Evolutionary conservation across 108 stramenopile genomes (phyloP).

Genomic region (Stephanodiscus triporus): DNA sequence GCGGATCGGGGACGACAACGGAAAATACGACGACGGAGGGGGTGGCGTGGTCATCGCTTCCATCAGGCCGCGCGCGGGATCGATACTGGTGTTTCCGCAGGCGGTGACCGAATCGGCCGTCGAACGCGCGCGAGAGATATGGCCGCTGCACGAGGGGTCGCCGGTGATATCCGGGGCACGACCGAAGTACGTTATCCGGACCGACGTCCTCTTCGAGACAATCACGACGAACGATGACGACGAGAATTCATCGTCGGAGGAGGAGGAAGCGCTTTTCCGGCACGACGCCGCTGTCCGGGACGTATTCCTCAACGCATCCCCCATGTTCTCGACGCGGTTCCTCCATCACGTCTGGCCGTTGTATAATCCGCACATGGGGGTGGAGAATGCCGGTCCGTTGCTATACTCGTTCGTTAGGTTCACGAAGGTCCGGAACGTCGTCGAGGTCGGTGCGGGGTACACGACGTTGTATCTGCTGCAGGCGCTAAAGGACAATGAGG

Average conservation of each 20-base stretch:
- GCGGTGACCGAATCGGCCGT: slow-evolving; percentile 78
- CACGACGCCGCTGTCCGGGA: slow-evolving; percentile 66
- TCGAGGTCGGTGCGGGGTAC: slow-evolving; percentile 89
- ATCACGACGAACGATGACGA: slow-evolving; percentile 33
- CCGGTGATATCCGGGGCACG: slow-evolving; percentile 59
- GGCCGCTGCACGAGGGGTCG: slow-evolving; percentile 86
- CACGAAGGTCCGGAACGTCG: slow-evolving; percentile 62
- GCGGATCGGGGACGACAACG: slow-evolving; percentile 3
- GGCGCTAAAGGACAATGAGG: slow-evolving; percentile 83
- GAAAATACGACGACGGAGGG: not conserved
- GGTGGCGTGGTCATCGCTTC: slow-evolving; percentile 58
- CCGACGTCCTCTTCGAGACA: slow-evolving; percentile 76
- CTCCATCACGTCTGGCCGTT: slow-evolving; percentile 56
- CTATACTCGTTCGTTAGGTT: slow-evolving; percentile 76
- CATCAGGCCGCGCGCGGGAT: slow-evolving; percentile 69
- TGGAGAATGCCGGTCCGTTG: slow-evolving; percentile 77
- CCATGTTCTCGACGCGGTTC: slow-evolving; percentile 54
- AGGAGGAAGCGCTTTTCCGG: slow-evolving; percentile 45
- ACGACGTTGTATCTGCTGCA: slow-evolving; percentile 79
- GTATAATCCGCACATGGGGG: slow-evolving; percentile 89
- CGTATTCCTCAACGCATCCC: slow-evolving; percentile 60
- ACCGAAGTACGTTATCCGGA: slow-evolving; percentile 89
- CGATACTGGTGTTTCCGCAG: slow-evolving; percentile 81
- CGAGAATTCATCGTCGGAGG: slow-evolving; percentile 17
- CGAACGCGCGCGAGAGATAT: slow-evolving; percentile 69